Base-by-base conservation (phyloP, 805 yeast genomes). In the Wickerhamiella nectarea region DNA sequence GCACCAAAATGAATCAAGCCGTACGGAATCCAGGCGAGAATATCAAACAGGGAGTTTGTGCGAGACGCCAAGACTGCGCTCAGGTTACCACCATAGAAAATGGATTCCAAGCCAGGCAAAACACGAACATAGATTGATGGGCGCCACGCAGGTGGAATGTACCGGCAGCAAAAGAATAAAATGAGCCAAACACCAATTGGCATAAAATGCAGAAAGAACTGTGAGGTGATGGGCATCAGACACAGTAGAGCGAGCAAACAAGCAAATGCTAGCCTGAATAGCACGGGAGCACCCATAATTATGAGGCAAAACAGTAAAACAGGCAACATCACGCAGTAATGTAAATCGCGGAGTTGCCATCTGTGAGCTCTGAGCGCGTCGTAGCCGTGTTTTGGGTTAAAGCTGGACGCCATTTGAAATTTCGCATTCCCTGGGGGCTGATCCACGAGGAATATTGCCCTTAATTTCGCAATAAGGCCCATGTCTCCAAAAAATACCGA, bases 1-100 rank as follows among this genome's bases (percentile, higher is more conserved):
- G 84, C 73, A n/a, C 82, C 76, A 56, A 83, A 89, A 64, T 89
- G 98, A 46, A 83, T 68, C 11, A 91, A 58, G 2, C 98, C 98
- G 58, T 89, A 89, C 1, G 98, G 97, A 33, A 89, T 62, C 95
- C 95, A 87, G 3, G 96, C 95, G 40, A 84, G 53, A n/a, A 87
- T 67, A 58, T 87, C 97, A 44, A 83, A 65, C 6, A 75, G 53
- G 2, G 80, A 60, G 48, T 69, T 73, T 14, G 80, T 77, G 12
- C 76, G 68, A 5, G 87, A 74, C 1, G 95, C 91, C 54, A 86
- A 69, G 19, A 87, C 76, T 53, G 80, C 82, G 43, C 87, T 77
- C 54, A 89, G 68, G 62, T 89, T 82, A 55, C 87, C 95, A 41
- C 96, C 96, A 57, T 85, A 87, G 47, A 89, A 65, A 45, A 87